These are phyloP conservation scores for Pichia nakasei DNA, from an alignment of 805 yeast genomes.

Conservation along the genomic window DNA sequence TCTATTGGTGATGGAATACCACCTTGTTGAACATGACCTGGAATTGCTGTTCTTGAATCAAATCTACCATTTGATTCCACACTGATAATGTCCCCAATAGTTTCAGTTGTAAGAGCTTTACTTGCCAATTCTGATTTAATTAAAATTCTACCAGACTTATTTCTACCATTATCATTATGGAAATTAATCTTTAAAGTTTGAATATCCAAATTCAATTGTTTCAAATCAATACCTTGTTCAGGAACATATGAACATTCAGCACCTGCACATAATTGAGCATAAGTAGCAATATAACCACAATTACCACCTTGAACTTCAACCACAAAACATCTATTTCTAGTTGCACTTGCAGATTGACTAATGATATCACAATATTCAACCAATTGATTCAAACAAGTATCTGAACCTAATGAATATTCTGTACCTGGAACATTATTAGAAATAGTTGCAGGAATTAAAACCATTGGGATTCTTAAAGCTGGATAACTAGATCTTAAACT, in stretches of 20 bases:
- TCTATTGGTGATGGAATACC: slow-evolving; percentile 71
- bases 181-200: slow-evolving; percentile 50
- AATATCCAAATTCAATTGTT: slow-evolving; percentile 58
- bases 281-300: slow-evolving; percentile 69
- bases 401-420: slow-evolving; percentile 68
- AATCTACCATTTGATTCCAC: slow-evolving; percentile 57
- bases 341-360: slow-evolving; percentile 69
- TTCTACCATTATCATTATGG: slow-evolving; percentile 53
- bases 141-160: slow-evolving; percentile 60
- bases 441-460: slow-evolving; percentile 69
- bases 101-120: slow-evolving; percentile 55
- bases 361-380: slow-evolving; percentile 71
- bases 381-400: slow-evolving; percentile 64
- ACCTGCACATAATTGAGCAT: slow-evolving; percentile 60
- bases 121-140: slow-evolving; percentile 62
- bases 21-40: slow-evolving; percentile 87
- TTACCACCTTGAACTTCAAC: slow-evolving; percentile 84
- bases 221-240: slow-evolving; percentile 55
- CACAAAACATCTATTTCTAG: slow-evolving; percentile 70
- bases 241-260: slow-evolving; percentile 72
- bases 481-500: slow-evolving; percentile 54
- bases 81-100: slow-evolving; percentile 61
- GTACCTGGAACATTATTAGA: slow-evolving; percentile 80
- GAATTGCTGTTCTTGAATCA: slow-evolving; percentile 72
- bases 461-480: slow-evolving; percentile 69